phyloP scores from a whole-genome alignment of 2,329 filamentous ascomycete genomes.

The Exophiala aquamarina region DNA sequence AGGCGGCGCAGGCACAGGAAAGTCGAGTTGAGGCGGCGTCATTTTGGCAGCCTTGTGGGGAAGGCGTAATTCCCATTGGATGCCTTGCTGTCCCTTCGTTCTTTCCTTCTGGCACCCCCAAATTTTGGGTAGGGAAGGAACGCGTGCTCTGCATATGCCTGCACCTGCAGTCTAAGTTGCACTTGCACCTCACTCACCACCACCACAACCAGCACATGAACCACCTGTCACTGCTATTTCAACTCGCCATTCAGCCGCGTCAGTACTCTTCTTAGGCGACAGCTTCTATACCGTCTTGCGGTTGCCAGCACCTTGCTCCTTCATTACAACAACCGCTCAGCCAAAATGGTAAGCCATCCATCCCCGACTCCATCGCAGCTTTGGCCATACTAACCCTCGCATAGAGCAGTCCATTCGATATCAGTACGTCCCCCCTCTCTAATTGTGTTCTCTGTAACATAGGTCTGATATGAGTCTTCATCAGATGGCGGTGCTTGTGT shows the following conservation, averaged over 20 bases:
- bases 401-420: slow-evolving; percentile 88
- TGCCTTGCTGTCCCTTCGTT: neutral
- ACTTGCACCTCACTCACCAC: too few species aligned
- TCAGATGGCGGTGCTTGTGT: slow-evolving; percentile 87
- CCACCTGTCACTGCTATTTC: too few species aligned
- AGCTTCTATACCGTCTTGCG: too few species aligned
- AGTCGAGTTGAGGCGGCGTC: slow-evolving; percentile 20
- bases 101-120: slow-evolving; percentile 9
- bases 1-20: slow-evolving; percentile 23
- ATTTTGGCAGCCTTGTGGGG: slow-evolving; percentile 13
- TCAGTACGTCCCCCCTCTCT: slow-evolving; percentile 65
- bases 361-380: slow-evolving; percentile 23
- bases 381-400: slow-evolving; percentile 29
- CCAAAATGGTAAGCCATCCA: slow-evolving; percentile 37
- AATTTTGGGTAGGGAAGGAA: neutral
- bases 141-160: slow-evolving; percentile 23
- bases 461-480: slow-evolving; percentile 19
- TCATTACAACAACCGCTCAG: slow-evolving; percentile 2
- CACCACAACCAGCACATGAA: too few species aligned
- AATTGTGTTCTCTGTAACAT: neutral
- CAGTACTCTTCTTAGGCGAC: too few species aligned
- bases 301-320: too few species aligned
- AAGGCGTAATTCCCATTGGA: slow-evolving; percentile 13
- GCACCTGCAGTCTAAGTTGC: slow-evolving; percentile 3
- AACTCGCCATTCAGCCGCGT: too few species aligned